Conservation (phyloP, 805 yeast genomes). For the Maudiozyma saulgeensis region DNA sequence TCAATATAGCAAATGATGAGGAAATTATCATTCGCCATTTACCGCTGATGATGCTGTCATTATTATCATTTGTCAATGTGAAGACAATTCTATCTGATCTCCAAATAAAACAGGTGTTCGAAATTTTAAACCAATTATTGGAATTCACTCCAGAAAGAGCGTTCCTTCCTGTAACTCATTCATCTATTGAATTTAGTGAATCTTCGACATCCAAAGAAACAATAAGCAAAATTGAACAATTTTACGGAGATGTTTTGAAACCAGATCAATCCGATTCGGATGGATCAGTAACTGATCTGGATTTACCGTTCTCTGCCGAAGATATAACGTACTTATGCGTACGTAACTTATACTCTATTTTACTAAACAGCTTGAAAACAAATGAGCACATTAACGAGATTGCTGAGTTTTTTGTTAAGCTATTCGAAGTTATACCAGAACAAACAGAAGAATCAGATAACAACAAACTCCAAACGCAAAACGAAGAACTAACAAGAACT, state of each 20-base stretch:
- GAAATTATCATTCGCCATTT: conserved; percentile 72
- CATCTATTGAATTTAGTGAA: conserved; percentile 16
- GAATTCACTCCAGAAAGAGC: conserved; percentile 55
- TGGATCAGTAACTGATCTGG: conserved; percentile 12
- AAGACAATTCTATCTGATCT: conserved; percentile 1
- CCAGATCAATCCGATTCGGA: conserved; percentile 6
- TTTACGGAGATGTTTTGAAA: conserved; percentile 25
- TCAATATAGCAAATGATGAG: conserved; percentile 68
- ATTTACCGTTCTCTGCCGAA: conserved; percentile 34
- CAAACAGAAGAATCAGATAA: background rate
- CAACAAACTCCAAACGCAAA: conserved; percentile 1
- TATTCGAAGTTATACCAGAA: conserved; percentile 41
- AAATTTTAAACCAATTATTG: conserved; percentile 33
- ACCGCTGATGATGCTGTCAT: conserved; percentile 54
- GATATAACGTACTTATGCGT: conserved; percentile 37
- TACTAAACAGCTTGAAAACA: conserved; percentile 15
- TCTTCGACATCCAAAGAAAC: conserved; percentile 13
- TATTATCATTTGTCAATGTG: conserved; percentile 27
- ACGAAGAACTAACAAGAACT: conserved; percentile 25
- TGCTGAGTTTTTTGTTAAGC: conserved; percentile 28
- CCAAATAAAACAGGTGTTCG: background rate
- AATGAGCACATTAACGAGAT: conserved; percentile 23
- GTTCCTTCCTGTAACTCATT: conserved; percentile 43
- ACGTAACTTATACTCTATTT: conserved; percentile 23
- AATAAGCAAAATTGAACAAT: conserved; percentile 25